Evolutionary conservation across 768 basidiomycete species (phyloP), one percentile per base, ranked within the genome.

Genomic region (Psilocybe azurescens): DNA sequence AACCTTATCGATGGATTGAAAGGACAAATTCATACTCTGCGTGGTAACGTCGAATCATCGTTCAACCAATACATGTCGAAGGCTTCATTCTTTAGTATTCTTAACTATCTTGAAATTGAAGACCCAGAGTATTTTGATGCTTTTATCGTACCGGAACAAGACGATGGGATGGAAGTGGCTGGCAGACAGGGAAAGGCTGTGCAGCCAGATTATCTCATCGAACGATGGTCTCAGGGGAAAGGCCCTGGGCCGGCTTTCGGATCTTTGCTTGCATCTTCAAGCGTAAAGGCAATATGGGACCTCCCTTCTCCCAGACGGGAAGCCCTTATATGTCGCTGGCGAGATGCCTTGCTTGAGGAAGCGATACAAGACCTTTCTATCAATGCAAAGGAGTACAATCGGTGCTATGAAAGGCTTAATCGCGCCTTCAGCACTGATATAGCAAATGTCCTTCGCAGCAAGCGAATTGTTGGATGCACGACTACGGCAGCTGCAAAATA

Each of bases 401-500:
- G 54, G 8, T 64, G 62, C 32, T 46, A 20, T 10, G 44, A 59
- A 18, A 55, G 48, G 32, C 58, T 64, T n/a, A 39, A 52, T 9
- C 58, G 62, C 13, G 62, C 62, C 1, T 58, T 47, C 30, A 47
- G 44, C 11, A 32, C 58, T 20, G 55, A 71, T 73, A 75, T 71
- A 5, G 59, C 69, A 0, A 70, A 66, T 1, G 62, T 82, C 7
- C 68, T 89, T 29, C 70, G 69, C 54, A 71, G 58, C 44, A 88
- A 86, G 69, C 73, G 84, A 3, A 81, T 90, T 55, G 86, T 90
- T 10, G 89, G 82, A 0, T 89, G 88, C 61, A 90, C 89, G 0
- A 90, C 89, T 0, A 89, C 89, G 0, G 89, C 79, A 1, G 89
- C 89, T 0, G 89, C 89, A 0, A 90, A 85, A 70, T 88, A 83